Base-by-base conservation (phyloP, 2,329 filamentous ascomycete genomes). In the Exserohilum rostratum region DNA sequence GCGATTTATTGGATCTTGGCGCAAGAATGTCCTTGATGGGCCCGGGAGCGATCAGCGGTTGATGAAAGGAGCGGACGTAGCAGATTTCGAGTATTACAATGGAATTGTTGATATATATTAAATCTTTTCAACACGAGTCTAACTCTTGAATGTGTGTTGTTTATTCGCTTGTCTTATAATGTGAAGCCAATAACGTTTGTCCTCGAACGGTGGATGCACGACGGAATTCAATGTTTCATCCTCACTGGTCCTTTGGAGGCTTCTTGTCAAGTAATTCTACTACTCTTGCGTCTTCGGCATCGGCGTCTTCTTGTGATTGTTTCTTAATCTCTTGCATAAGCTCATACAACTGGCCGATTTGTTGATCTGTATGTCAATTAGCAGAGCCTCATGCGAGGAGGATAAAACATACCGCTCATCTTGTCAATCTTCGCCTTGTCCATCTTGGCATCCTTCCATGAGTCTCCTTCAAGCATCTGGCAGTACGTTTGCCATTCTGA, bases 401-500 rank as follows among this genome's bases (percentile, higher is more conserved):
- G 9, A 17, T 33, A 18, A n/a, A 25, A 80, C 87, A 65, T 75
- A 96, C 92, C 93, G 74, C 90, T 98, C 91, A 98, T 90, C 77
- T 96, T 97, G 57, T 91, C 88, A 51, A 98, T 80, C 77, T 96
- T 96, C 0, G 79, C 81, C 64, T 86, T 85, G 61, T 98, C 93
- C 73, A 98, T 82, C 73, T 88, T 93, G 60, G 91, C 90, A 1
- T 89, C 93, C 55, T 84, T 82, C 95, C 95, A 98, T 0, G 83
- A 76, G 48, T 96, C 89, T 0, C 93, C 93, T 71, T 98, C 93
- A 13, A 99, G 79, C 72, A 91, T 88, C 73, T 99, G 93, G 2
- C 92, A 93, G 71, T 98, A 99, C 47, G 91, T 79, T 76, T 99
- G 95, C 93, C 93, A 99, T 76, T 98, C 93, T 0, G 90, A 93